These are phyloP conservation scores for Ogataea paraovalis DNA, from an alignment of 805 yeast genomes.

Conservation along the genomic window DNA sequence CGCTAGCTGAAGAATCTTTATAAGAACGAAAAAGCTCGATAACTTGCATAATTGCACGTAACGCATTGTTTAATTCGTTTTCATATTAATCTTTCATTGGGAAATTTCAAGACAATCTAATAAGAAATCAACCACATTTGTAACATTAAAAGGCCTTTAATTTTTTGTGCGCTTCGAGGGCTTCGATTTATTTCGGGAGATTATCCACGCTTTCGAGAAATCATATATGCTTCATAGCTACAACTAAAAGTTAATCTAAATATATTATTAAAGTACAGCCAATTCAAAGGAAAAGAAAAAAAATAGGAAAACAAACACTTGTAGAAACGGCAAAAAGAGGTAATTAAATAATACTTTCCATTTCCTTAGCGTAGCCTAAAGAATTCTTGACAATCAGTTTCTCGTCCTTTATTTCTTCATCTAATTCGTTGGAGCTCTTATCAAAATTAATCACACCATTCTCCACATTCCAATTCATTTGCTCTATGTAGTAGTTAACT, in stretches of 20 bases:
- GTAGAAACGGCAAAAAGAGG: neutral
- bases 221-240: too few species aligned
- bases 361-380: constrained; percentile 82
- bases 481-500: constrained; percentile 49
- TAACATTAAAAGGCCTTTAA: neutral
- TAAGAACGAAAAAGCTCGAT: constrained; percentile 21
- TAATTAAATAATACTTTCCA: constrained; percentile 79
- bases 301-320: neutral
- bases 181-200: too few species aligned
- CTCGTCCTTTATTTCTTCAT: constrained; percentile 35
- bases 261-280: neutral
- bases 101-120: neutral
- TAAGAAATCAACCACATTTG: neutral
- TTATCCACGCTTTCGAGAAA: too few species aligned
- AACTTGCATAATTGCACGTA: neutral
- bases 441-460: constrained; percentile 49
- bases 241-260: neutral
- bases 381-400: constrained; percentile 60
- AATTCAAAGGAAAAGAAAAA: neutral
- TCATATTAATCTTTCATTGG: too few species aligned
- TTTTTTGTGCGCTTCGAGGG: neutral
- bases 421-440: constrained; percentile 21
- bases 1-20: constrained; percentile 37
- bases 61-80: neutral
- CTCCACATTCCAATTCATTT: constrained; percentile 55